Conservation (phyloP, 2,329 filamentous ascomycete genomes). For the Ambrosiella beaveri region DNA sequence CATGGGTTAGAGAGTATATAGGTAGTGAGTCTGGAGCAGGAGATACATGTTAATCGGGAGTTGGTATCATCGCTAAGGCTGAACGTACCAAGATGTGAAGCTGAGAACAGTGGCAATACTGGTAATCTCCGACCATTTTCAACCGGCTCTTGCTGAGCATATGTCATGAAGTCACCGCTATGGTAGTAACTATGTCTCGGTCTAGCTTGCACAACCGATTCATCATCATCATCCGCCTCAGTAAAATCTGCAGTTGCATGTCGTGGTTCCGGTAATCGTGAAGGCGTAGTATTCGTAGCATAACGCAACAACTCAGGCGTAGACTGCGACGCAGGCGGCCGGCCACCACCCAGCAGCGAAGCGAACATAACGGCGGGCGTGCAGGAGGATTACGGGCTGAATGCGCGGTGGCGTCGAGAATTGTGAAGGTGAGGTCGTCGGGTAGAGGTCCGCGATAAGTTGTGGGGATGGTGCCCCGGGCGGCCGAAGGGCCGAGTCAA, state of each 20-base stretch:
- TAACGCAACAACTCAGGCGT: conserved; percentile 7
- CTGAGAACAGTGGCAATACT: conserved; percentile 62
- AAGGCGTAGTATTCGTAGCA: conserved; percentile 16
- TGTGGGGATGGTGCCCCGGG: neutral
- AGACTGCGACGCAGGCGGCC: conserved; percentile 8
- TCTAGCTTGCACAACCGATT: conserved; percentile 16
- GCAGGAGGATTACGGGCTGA: too few relatives aligned
- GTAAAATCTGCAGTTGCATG: conserved; percentile 49
- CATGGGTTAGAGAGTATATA: conserved; percentile 78
- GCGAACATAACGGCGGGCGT: conserved; percentile 5
- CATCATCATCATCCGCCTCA: conserved; percentile 39
- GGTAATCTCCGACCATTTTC: conserved; percentile 18
- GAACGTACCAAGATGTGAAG: conserved; percentile 51
- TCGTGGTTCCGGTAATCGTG: conserved; percentile 20
- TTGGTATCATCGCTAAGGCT: neutral
- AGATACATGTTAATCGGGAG: conserved; percentile 4
- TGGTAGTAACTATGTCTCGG: conserved; percentile 18
- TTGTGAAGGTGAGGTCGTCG: neutral
- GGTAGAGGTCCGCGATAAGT: neutral
- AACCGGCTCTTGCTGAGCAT: conserved; percentile 11
- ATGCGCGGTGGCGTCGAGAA: neutral
- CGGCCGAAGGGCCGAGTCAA: neutral
- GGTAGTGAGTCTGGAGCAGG: conserved; percentile 55
- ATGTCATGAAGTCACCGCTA: conserved; percentile 13
- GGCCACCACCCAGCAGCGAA: neutral